Conservation (phyloP, 768 basidiomycete genomes). For the Cantharellus anzutake region DNA sequence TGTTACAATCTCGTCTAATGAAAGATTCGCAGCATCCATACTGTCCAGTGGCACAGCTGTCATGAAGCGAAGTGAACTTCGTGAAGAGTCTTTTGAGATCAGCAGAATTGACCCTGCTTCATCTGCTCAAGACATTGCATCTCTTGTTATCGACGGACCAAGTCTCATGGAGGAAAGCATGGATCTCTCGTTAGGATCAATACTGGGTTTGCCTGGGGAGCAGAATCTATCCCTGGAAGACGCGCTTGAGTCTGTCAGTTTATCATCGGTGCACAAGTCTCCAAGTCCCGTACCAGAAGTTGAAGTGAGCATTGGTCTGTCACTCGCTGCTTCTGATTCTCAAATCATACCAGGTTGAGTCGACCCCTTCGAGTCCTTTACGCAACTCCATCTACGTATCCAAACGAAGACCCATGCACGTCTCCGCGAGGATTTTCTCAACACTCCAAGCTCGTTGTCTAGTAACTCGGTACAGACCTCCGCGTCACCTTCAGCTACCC, state of each 20-base stretch:
- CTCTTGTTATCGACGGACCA: conserved; percentile 11
- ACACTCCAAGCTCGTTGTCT: neutral
- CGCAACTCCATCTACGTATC: neutral
- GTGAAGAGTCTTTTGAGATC: conserved; percentile 36
- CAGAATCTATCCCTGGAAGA: conserved; percentile 32
- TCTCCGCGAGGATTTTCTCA: neutral
- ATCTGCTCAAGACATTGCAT: conserved; percentile 27
- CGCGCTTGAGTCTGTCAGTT: conserved; percentile 35
- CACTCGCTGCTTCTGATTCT: too few relatives aligned
- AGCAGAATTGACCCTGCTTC: conserved; percentile 39
- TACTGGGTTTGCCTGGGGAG: conserved; percentile 11
- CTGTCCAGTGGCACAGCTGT: conserved; percentile 18
- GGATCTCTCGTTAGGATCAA: neutral
- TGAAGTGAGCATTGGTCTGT: too few relatives aligned
- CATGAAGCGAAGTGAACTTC: conserved; percentile 16
- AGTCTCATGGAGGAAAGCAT: neutral
- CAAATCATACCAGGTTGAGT: too few relatives aligned
- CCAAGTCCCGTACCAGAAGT: neutral
- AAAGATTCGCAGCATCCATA: conserved; percentile 34
- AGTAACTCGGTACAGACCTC: conserved; percentile 21
- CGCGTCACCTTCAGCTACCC: conserved; percentile 11
- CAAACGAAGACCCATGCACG: neutral
- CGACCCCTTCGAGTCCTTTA: too few relatives aligned
- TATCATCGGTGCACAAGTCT: neutral
- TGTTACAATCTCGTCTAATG: conserved; percentile 27